Conservation (phyloP, 2,329 filamentous ascomycete species). For the Aspergillus costaricaensis region DNA sequence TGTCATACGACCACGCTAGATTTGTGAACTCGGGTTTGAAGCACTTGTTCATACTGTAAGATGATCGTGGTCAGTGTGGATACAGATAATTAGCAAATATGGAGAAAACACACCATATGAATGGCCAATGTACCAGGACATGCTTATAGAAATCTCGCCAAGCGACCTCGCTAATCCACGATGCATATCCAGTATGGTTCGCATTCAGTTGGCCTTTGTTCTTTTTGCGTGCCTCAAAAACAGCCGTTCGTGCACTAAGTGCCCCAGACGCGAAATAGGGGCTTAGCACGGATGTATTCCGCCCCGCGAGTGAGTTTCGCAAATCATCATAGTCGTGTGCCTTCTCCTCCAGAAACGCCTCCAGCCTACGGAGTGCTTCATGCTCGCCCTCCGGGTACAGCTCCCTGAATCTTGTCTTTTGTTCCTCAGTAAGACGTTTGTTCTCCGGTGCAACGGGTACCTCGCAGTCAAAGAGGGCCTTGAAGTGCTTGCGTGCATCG, state of each 20-base stretch:
- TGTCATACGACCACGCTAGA: conserved; percentile 77
- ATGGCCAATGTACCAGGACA: conserved; percentile 82
- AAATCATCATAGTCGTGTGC: conserved; percentile 63
- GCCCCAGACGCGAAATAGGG: conserved; percentile 72
- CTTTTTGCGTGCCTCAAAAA: conserved; percentile 62
- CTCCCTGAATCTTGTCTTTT: conserved; percentile 57
- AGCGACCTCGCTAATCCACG: conserved; percentile 80
- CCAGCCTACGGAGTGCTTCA: conserved; percentile 65
- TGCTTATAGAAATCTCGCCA: conserved; percentile 91
- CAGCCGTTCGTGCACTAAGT: conserved; percentile 66
- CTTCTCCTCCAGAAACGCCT: conserved; percentile 67
- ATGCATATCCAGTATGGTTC: conserved; percentile 65
- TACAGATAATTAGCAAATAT: too few relatives aligned
- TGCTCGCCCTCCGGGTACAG: conserved; percentile 77
- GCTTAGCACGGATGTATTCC: conserved; percentile 68
- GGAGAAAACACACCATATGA: conserved; percentile 47
- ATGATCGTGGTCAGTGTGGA: not conserved
- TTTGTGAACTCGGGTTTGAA: conserved; percentile 84
- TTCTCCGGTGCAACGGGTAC: conserved; percentile 65
- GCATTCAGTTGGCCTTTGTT: conserved; percentile 66
- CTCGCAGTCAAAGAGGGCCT: conserved; percentile 58
- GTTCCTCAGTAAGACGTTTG: conserved; percentile 62
- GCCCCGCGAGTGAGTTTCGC: conserved; percentile 66
- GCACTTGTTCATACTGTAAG: conserved; percentile 66
- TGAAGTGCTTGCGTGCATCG: conserved; percentile 51